These are phyloP conservation scores for Schwanniomyces vanrijiae DNA, from an alignment of 805 yeast genomes.

Conservation along the genomic window DNA sequence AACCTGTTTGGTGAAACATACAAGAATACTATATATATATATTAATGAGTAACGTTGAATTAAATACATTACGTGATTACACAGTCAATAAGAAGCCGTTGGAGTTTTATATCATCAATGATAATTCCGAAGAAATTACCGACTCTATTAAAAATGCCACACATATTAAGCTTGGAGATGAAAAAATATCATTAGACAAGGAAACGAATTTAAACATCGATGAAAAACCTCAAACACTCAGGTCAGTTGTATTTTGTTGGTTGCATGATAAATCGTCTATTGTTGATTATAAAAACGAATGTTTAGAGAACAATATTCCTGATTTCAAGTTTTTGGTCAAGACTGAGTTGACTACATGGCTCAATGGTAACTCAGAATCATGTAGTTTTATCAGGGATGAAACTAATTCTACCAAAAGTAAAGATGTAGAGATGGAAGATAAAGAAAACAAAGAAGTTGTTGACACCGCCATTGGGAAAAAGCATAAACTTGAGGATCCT, in stretches of 20 bases:
- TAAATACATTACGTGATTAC: constrained; percentile 27
- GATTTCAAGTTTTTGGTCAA: constrained; percentile 83
- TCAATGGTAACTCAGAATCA: constrained; percentile 63
- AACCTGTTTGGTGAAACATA: not conserved
- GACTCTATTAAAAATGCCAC: constrained; percentile 36
- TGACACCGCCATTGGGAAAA: constrained; percentile 13
- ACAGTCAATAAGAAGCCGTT: constrained; percentile 23
- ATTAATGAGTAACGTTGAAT: constrained; percentile 17
- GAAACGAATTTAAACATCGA: constrained; percentile 59
- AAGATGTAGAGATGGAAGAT: not conserved
- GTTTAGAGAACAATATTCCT: constrained; percentile 61
- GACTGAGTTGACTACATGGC: constrained; percentile 80
- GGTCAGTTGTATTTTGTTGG: constrained; percentile 78
- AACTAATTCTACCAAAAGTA: constrained; percentile 2
- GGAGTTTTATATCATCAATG: constrained; percentile 15
- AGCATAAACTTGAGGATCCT: constrained; percentile 44
- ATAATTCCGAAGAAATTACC: constrained; percentile 9
- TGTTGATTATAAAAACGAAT: constrained; percentile 77
- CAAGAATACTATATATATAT: constrained; percentile 10
- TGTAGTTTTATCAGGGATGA: constrained; percentile 46
- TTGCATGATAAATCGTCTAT: constrained; percentile 67
- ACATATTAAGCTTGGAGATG: constrained; percentile 29
- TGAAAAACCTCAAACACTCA: constrained; percentile 47
- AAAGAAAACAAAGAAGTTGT: not conserved
- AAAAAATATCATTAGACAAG: constrained; percentile 36